These are phyloP conservation scores for Heliamphora pulchella DNA, from an alignment of 179 eudicot species.

Conservation along the genomic window DNA sequence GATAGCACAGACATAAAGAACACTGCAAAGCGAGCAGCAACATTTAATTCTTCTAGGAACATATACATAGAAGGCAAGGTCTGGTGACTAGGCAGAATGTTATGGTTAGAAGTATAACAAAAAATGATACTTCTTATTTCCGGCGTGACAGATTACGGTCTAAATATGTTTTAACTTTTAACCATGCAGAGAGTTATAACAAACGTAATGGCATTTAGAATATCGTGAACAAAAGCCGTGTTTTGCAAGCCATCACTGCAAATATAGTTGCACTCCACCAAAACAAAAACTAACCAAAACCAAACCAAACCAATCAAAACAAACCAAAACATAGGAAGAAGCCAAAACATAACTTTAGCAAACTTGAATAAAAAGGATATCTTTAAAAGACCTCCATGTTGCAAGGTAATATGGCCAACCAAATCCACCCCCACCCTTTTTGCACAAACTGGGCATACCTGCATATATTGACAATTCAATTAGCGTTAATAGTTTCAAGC, in stretches of 20 bases:
- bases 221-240: background rate
- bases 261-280: background rate
- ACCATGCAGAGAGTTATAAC: background rate
- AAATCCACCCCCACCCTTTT: constrained; percentile 68
- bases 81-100: background rate
- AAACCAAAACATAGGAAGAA: background rate
- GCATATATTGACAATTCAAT: constrained; percentile 25
- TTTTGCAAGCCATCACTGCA: background rate
- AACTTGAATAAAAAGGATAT: constrained; percentile 54
- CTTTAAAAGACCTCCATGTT: constrained; percentile 68
- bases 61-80: background rate
- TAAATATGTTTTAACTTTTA: background rate
- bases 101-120: no score
- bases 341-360: background rate
- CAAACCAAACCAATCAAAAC: background rate
- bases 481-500: background rate
- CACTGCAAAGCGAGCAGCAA: background rate
- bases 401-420: constrained; percentile 69
- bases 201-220: background rate
- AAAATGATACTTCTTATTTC: no score
- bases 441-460: constrained; percentile 81
- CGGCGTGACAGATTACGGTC: background rate
- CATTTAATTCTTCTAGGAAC: background rate
- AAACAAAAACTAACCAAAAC: background rate
- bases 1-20: background rate